Evolutionary conservation across 2,329 filamentous ascomycete genomes (phyloP).

Genomic region (Colletotrichum viniferum): DNA sequence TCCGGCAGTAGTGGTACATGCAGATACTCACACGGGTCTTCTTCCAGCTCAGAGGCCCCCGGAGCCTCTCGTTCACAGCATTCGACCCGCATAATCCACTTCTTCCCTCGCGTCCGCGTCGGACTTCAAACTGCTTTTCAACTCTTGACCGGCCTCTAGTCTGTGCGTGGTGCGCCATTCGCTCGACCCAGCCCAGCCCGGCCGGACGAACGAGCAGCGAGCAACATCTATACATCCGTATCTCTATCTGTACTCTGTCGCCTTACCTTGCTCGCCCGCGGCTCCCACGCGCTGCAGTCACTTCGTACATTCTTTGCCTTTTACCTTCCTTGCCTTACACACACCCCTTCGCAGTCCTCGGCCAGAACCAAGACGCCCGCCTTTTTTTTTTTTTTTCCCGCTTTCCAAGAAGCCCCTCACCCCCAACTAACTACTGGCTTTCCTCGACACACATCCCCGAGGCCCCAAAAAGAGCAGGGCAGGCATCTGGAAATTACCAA

Average conservation of each 20-base stretch:
- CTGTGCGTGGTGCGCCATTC: slow-evolving; percentile 13
- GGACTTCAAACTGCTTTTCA: slow-evolving; percentile 14
- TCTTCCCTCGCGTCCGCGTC: slow-evolving; percentile 15
- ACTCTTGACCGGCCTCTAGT: neutral
- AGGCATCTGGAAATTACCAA: slow-evolving; percentile 25
- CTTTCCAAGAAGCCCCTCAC: neutral
- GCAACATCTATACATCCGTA: neutral
- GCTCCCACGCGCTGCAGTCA: neutral
- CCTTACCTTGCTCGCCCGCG: neutral
- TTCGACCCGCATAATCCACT: slow-evolving; percentile 8
- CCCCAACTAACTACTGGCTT: neutral
- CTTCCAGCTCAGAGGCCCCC: neutral
- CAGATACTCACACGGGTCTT: neutral
- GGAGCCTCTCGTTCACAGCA: neutral
- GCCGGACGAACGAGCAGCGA: neutral
- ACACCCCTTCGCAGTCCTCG: neutral
- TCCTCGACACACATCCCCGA: slow-evolving; percentile 9
- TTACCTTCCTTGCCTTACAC: neutral
- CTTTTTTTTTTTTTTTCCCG: neutral
- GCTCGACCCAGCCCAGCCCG: neutral
- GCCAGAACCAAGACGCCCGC: neutral
- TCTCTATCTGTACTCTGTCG: neutral
- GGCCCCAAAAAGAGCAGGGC: slow-evolving; percentile 4
- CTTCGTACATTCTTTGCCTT: neutral
- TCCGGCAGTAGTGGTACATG: neutral